These are phyloP conservation scores for Micractinium sp. DNA, from an alignment of 139 green algal species.

Conservation along the genomic window DNA sequence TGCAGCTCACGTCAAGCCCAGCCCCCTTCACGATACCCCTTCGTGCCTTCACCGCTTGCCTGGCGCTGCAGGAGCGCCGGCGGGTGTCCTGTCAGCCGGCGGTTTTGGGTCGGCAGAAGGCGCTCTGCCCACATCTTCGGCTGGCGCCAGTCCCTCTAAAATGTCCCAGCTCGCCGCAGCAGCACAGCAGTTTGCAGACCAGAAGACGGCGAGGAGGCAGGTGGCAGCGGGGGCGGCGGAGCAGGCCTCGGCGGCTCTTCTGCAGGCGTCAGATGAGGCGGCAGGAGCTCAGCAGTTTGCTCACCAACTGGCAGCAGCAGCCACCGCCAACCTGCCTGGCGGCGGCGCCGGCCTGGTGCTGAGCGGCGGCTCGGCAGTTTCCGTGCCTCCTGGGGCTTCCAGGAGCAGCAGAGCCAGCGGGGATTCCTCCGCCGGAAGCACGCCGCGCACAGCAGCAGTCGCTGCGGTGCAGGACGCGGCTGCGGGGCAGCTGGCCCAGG, in stretches of 20 bases:
- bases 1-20: too few species aligned
- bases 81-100: not conserved
- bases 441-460: not conserved
- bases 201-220: not conserved
- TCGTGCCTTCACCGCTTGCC: not conserved
- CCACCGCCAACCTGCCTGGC: not conserved
- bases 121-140: not conserved
- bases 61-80: not conserved
- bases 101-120: not conserved
- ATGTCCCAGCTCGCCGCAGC: not conserved
- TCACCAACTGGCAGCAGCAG: not conserved
- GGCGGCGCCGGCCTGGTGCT: not conserved
- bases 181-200: not conserved
- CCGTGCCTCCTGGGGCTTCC: not conserved
- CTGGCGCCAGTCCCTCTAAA: not conserved
- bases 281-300: slow-evolving; percentile 1
- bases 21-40: not conserved
- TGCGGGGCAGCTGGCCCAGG: slow-evolving; percentile 13
- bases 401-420: not conserved
- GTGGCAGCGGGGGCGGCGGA: not conserved
- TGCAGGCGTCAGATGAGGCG: not conserved
- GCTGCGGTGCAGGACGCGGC: not conserved
- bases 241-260: not conserved
- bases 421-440: not conserved
- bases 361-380: not conserved